Base-by-base conservation (phyloP, 352 stramenopile species). In the Pythium apleroticum region DNA sequence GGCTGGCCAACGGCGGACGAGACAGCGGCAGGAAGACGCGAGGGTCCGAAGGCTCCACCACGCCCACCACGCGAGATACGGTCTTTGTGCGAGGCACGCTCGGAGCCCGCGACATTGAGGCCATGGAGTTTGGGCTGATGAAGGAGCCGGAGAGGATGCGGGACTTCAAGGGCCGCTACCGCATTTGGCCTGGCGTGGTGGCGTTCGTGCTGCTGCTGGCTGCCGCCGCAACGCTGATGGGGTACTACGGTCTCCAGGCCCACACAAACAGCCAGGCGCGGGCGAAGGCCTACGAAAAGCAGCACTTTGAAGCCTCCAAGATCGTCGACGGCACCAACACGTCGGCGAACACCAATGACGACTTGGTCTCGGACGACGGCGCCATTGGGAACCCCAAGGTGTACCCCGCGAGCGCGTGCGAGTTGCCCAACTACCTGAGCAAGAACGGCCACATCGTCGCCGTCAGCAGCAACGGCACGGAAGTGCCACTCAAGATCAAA, bases 361-460 rank as follows among this genome's bases (percentile, higher is more conserved):
- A 82, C 49, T 64, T 89, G 22, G 58, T 90, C n/a, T 82, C 74
- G 20, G 83, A 90, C 64, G 84, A 93, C 33, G 84, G 81, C 22
- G 73, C 53, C 11, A 73, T 91, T 24, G 84, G 81, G 3, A 93
- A 93, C 66, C 84, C 84, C 4, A 90, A 93, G 49, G 68, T 68
- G 49, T 93, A 93, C 62, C 81, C 78, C 3, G 1, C 50, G 1
- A 79, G 61, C 27, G 59, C 62, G 12, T 95, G 86, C 54, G 64
- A 93, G 50, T 77, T 93, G 64, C 86, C 86, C 54, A 87, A 95
- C 70, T 95, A 85, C 68, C 63, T 89, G 20, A 93, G 83, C 63
- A 90, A 87, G 59, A 78, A 92, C 48, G 84, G 84, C 41, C 76
- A 76, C 54, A 92, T 95, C 56, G 79, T 80, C 43, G 86, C 84